Evolutionary conservation across 2,329 filamentous ascomycete species (phyloP), one percentile per base, ranked within the genome.

Genomic region (Fusarium sororula): DNA sequence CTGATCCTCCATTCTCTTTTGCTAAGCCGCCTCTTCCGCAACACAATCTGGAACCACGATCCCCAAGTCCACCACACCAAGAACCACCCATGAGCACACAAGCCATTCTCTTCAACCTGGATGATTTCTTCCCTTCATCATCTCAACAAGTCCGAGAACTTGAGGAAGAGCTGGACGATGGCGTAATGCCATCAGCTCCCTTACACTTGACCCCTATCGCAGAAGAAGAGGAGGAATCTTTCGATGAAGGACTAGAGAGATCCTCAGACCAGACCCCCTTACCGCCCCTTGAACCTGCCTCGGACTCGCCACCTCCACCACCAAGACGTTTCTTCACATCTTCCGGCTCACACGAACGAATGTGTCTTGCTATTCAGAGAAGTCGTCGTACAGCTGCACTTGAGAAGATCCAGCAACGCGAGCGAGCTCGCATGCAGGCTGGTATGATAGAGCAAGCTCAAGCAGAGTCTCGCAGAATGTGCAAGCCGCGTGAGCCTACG

Each of bases 121-220:
- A 89, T 44, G 87, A 89, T 61, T 85, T 90, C 68, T 87, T 90
- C 50, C 88, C 88, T 1, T 87, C 85, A n/a, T 83, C 87, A 1
- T 89, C 87, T 0, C 89, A 91, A 74, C 86, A 89, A 76, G 82
- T 84, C 12, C 82, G 85, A 24, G 89, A 91, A 76, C 79, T 91
- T 5, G 85, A 86, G 38, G 83, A 86, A 68, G 76, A 81, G 72
- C 38, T 65, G 14, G 47, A 71, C 7, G 48, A 65, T 5, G 45
- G 64, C 7, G 44, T 70, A 22, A 22, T 71, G 9, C 47, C 60
- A 17, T 61, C 68, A 28, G 55, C 51, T n/a, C 53, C 53, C 7
- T 30, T 55, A 4, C 66, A 48, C 11, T 56, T 69, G 15, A 41
- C 58, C 4, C 71, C 73, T 30, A 75, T 73, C 54, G 37, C 28